Base-by-base conservation (phyloP, 176 grass and related monocot species). In the Eleusine indica region DNA sequence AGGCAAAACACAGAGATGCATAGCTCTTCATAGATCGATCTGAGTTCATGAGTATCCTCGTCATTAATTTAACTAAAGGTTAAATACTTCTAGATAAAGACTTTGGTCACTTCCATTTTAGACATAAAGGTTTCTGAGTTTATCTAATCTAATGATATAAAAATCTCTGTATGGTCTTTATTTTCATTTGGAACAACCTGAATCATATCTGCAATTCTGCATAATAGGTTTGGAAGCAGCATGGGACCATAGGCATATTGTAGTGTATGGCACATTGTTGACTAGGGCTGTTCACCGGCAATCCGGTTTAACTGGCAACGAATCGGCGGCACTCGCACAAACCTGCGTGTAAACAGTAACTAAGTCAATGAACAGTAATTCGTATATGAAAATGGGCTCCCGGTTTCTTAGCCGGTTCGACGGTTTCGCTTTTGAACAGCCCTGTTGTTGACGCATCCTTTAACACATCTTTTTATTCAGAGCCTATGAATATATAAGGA, bases 201-300 rank as follows among this genome's bases (percentile, higher is more conserved):
- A 10, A 42, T 37, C 10, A 10, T 68, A 69, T 76, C 48, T 38
- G 44, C 44, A 47, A 47, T 47, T 47, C 44, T 47, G 37, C 42
- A 37, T 75, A 81, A 75, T 10, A 68, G 47, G 49, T 35, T 58
- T 38, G n/a, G 72, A 77, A 77, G 66, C 19, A 57, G 18, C 54
- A 57, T 57, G 54, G 17, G 15, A 53, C 51, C 16, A 49, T 48
- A 66, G 30, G 16, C 42, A 44, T 82, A 82, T 78, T 38, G 66
- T 83, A 32, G 47, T 79, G 35, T 29, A 28, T 52, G 53, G 13
- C 32, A 65, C 53, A 78, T 56, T 79, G 83, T 79, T 60, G 64
- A 21, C 19, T 25, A 25, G 25, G 25, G 25, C 25, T 25, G 25
- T 25, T 25, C 25, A 25, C 25, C 25, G 25, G 25, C 25, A 25